phyloP scores from a whole-genome alignment of 2,329 filamentous ascomycete species.

The Metarhizium album region DNA sequence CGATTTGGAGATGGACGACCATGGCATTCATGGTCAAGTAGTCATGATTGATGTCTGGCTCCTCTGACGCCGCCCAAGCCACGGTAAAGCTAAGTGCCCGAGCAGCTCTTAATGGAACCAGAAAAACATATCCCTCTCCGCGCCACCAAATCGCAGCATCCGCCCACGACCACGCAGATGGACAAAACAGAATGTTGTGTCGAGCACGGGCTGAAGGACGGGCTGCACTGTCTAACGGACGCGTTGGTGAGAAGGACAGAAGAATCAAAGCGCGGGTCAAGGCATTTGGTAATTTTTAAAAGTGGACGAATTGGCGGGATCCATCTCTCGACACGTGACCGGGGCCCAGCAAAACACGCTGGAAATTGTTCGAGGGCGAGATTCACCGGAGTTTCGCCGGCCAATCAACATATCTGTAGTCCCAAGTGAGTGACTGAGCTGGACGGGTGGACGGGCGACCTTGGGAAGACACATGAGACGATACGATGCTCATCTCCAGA shows the following conservation, averaged over 20 bases:
- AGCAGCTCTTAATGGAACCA: constrained; percentile 49
- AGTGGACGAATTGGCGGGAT: background rate
- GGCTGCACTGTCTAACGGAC: constrained; percentile 80
- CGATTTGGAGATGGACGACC: too few species aligned
- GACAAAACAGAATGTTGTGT: constrained; percentile 58
- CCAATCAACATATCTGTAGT: constrained; percentile 4
- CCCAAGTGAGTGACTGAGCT: background rate
- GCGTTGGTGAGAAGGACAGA: constrained; percentile 51
- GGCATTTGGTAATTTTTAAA: background rate
- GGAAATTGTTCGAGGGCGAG: too few species aligned
- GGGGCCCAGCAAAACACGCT: background rate
- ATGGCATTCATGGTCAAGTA: background rate
- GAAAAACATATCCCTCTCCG: constrained; percentile 36
- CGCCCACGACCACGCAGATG: constrained; percentile 49
- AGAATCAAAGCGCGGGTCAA: constrained; percentile 27
- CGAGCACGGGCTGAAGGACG: constrained; percentile 48
- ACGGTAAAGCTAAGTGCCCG: constrained; percentile 29
- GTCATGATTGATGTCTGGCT: constrained; percentile 21
- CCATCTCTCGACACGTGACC: constrained; percentile 11
- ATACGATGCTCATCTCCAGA: background rate
- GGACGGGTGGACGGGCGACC: background rate
- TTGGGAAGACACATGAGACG: background rate
- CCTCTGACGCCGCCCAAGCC: constrained; percentile 33
- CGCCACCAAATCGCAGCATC: constrained; percentile 47
- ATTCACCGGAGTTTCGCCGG: constrained; percentile 10